Percentiles rank a stretch among this genome's conserved stretches.
phyloP scores from a whole-genome alignment of 2,329 filamentous ascomycete species.

The Nothophoma quercina region DNA sequence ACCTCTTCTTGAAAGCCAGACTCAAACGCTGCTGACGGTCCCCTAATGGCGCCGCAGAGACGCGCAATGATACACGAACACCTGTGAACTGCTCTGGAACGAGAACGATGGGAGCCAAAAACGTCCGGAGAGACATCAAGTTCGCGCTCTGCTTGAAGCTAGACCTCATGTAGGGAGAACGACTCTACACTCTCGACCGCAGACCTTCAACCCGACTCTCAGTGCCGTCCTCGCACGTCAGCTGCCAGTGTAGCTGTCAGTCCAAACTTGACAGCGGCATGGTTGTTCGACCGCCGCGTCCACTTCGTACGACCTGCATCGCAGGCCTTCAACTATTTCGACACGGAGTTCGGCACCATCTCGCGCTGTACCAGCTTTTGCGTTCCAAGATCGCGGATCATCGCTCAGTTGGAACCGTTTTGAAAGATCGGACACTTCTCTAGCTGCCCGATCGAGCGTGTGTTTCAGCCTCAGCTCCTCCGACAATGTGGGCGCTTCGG shows the following conservation, averaged over 20 bases:
- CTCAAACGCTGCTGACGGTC: too few species aligned
- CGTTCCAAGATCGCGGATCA: not conserved
- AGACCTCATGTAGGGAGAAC: too few species aligned
- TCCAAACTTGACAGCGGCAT: not conserved
- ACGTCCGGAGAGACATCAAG: too few species aligned
- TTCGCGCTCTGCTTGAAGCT: too few species aligned
- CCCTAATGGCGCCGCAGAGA: too few species aligned
- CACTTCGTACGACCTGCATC: too few species aligned
- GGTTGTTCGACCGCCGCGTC: not conserved
- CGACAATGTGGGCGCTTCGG: not conserved
- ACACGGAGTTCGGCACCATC: not conserved
- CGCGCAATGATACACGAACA: too few species aligned
- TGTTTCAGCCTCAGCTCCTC: not conserved
- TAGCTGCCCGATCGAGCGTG: not conserved
- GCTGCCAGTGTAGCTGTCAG: not conserved
- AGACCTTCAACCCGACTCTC: not conserved
- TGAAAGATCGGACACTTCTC: not conserved
- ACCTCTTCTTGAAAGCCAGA: too few species aligned
- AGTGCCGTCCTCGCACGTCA: not conserved
- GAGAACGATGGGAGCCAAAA: too few species aligned
- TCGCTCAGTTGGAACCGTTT: not conserved
- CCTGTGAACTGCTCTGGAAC: too few species aligned
- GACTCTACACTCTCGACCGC: too few species aligned
- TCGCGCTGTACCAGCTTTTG: not conserved
- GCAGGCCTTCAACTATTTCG: not conserved